Conservation (phyloP, 83 land plant genomes). For the Picea abies region DNA sequence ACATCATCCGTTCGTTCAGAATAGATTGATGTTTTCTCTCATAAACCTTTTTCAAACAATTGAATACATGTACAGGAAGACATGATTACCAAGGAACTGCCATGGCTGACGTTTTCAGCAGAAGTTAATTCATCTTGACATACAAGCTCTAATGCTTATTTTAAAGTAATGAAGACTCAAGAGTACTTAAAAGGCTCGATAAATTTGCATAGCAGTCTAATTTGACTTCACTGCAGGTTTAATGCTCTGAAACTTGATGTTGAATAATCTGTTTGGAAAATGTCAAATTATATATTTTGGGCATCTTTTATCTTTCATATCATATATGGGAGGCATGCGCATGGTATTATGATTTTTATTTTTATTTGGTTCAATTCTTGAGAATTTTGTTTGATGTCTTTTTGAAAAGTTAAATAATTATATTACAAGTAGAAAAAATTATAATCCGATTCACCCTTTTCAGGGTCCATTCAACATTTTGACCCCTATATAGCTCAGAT, state of each 20-base stretch:
- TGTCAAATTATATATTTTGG: background rate
- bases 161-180: background rate
- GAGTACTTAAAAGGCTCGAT: too few relatives aligned
- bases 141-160: background rate
- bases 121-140: background rate
- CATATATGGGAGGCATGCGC: too few relatives aligned
- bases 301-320: too few relatives aligned
- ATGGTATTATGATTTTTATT: too few relatives aligned
- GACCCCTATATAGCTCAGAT: too few relatives aligned
- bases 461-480: too few relatives aligned
- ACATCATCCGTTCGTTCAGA: background rate
- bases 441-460: too few relatives aligned
- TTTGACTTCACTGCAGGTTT: background rate
- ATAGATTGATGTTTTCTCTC: background rate
- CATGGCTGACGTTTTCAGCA: background rate
- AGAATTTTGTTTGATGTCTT: too few relatives aligned
- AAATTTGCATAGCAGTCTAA: background rate
- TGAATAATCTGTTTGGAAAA: background rate
- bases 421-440: too few relatives aligned
- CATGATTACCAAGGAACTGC: background rate
- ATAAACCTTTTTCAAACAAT: background rate
- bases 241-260: background rate
- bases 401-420: too few relatives aligned
- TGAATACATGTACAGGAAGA: background rate
- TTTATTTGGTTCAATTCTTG: too few relatives aligned